Evolutionary conservation across 2,329 filamentous ascomycete genomes (phyloP), one percentile per base, ranked within the genome.

Genomic region (Colletotrichum shisoi): DNA sequence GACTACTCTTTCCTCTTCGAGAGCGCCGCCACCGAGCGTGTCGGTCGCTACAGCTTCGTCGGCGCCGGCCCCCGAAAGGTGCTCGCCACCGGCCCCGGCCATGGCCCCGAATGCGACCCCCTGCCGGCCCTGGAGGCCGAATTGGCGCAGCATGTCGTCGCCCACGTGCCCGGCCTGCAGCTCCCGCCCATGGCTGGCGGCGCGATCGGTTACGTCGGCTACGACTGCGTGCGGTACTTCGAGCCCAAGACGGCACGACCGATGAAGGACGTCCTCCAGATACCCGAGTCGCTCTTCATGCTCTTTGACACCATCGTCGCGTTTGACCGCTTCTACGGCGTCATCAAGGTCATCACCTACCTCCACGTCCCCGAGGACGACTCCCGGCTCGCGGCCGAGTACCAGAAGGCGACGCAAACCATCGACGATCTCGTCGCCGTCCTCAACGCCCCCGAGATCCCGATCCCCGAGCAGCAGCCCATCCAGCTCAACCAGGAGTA

Each of bases 171-270:
- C 0, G 92, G 89, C 1, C 81, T 98, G 74, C 87, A 86, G 73
- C 84, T 99, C 44, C 95, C 95, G 58, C 91, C 92, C 31, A 82
- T 99, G 80, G 92, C 92, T 0, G 95, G 94, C 46, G 95, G 95
- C 57, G 95, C 94, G 13, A 93, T 99, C 73, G 95, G 95, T 67
- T 99, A 98, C 77, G 93, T 98, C 6, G 94, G 94, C 60, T 99
- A 99, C 76, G 95, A 99, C 77, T 99, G 95, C 78, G 92, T 99
- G 73, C 89, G 90, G 75, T 98, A 98, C 80, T 99, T 99, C 73
- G 95, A 99, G 83, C 95, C 95, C 69, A 96, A 94, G 84, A 98
- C 95, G n/a, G 89, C 89, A 31, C 87, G 93, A 57, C 88, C 92
- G 3, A 88, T 97, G 83, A 90, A 95, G 79, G 95, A 99, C 79